Conservation (phyloP, 108 stramenopile genomes). For the Pseudonitzschia multiseries region DNA sequence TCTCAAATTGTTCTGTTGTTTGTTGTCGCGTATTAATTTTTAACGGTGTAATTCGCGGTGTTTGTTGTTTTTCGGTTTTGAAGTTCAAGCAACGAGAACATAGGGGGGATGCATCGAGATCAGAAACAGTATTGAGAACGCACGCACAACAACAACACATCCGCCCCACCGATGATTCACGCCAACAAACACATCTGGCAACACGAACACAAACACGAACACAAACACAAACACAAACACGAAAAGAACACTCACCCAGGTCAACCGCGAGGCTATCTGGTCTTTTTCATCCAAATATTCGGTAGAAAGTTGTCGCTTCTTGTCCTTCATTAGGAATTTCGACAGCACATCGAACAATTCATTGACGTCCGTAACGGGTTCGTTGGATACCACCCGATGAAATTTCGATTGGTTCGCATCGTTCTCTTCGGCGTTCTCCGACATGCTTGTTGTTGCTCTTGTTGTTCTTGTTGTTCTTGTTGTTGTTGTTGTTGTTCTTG, state of each 20-base stretch:
- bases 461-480: too few species aligned
- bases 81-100: too few species aligned
- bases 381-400: neutral
- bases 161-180: neutral
- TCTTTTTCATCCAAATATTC: slow-evolving; percentile 6
- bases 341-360: slow-evolving; percentile 4
- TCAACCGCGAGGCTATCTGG: neutral
- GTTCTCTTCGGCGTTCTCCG: slow-evolving; percentile 3
- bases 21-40: neutral
- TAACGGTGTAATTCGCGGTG: neutral
- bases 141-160: neutral
- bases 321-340: slow-evolving; percentile 12
- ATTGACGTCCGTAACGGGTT: neutral
- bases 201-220: neutral
- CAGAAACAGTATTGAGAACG: too few species aligned
- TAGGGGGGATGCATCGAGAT: neutral
- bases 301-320: slow-evolving; percentile 4
- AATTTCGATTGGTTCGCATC: slow-evolving; percentile 20
- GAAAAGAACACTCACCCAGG: neutral
- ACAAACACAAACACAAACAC: neutral
- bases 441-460: neutral
- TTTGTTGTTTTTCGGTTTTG: neutral
- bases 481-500: neutral
- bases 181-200: neutral
- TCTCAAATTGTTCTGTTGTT: slow-evolving; percentile 11